phyloP scores from a whole-genome alignment of 805 yeast genomes.

The Kuraishia ogatae region DNA sequence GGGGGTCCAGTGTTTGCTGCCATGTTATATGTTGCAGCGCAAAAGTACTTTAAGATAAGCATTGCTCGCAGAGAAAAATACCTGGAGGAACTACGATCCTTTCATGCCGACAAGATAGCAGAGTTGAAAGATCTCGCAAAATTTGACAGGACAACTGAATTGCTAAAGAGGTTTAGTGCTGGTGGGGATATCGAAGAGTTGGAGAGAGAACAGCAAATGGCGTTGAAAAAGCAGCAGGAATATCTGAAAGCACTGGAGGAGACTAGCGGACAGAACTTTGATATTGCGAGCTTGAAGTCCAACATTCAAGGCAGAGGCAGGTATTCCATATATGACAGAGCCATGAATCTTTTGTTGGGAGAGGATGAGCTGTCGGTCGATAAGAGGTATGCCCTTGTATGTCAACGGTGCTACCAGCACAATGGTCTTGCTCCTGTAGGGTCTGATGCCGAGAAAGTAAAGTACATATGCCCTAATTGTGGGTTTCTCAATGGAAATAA shows the following conservation, averaged over 20 bases:
- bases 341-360: conserved; percentile 40
- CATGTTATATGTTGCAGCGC: not conserved
- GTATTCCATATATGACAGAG: conserved; percentile 29
- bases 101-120: conserved; percentile 27
- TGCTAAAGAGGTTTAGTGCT: conserved; percentile 51
- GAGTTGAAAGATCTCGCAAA: conserved; percentile 46
- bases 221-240: conserved; percentile 28
- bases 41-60: not conserved
- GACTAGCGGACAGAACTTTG: conserved; percentile 9
- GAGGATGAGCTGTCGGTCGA: conserved; percentile 56
- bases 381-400: conserved; percentile 62
- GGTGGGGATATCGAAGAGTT: conserved; percentile 38
- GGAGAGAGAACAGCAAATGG: conserved; percentile 33
- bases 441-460: conserved; percentile 36
- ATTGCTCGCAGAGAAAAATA: conserved; percentile 13
- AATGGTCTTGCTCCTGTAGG: conserved; percentile 82
- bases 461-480: conserved; percentile 61
- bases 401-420: conserved; percentile 55
- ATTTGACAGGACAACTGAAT: conserved; percentile 66
- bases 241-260: conserved; percentile 25
- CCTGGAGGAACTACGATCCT: conserved; percentile 18
- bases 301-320: conserved; percentile 7
- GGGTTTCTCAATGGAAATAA: conserved; percentile 28
- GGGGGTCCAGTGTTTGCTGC: not conserved
- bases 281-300: conserved; percentile 5